Conservation (phyloP, 176 grass and related monocot genomes). For the Zea luxurians region DNA sequence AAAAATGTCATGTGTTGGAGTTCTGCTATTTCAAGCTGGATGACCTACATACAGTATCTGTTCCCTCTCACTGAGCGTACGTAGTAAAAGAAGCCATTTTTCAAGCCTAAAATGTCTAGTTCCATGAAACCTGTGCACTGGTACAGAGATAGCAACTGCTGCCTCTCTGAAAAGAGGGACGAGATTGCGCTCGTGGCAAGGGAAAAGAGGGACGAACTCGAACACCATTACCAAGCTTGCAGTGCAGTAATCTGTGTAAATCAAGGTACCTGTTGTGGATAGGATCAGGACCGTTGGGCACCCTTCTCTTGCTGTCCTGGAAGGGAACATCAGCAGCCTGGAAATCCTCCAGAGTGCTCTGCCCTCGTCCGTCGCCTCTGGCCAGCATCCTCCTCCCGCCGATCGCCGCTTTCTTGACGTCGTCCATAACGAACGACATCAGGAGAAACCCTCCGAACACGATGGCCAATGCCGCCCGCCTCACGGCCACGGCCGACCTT, state of each 20-base stretch:
- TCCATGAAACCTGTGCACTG: slow-evolving; percentile 30
- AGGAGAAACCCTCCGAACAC: slow-evolving; percentile 51
- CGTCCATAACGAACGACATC: slow-evolving; percentile 40
- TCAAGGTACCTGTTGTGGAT: slow-evolving; percentile 82
- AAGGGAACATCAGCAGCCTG: slow-evolving; percentile 41
- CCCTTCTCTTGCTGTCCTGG: slow-evolving; percentile 61
- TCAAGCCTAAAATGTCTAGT: background rate
- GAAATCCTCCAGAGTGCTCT: slow-evolving; percentile 41
- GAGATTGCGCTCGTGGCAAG: background rate
- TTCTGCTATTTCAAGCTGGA: slow-evolving; percentile 20
- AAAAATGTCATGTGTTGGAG: background rate
- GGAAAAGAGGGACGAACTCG: background rate
- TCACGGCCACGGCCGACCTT: slow-evolving; percentile 32
- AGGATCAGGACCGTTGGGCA: slow-evolving; percentile 93
- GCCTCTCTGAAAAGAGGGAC: background rate
- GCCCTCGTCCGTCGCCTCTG: background rate
- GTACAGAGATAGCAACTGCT: background rate
- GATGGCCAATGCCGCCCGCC: slow-evolving; percentile 46
- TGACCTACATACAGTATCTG: background rate
- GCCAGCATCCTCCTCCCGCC: slow-evolving; percentile 46
- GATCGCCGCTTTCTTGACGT: slow-evolving; percentile 34
- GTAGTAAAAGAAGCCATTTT: background rate
- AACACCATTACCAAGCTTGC: slow-evolving; percentile 1
- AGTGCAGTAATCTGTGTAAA: slow-evolving; percentile 15
- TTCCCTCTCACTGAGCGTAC: background rate